Percentiles rank a stretch among this genome's conserved stretches.
Evolutionary conservation across 306 rosid genomes (phyloP).

Genomic region (Rubus parviflorus): DNA sequence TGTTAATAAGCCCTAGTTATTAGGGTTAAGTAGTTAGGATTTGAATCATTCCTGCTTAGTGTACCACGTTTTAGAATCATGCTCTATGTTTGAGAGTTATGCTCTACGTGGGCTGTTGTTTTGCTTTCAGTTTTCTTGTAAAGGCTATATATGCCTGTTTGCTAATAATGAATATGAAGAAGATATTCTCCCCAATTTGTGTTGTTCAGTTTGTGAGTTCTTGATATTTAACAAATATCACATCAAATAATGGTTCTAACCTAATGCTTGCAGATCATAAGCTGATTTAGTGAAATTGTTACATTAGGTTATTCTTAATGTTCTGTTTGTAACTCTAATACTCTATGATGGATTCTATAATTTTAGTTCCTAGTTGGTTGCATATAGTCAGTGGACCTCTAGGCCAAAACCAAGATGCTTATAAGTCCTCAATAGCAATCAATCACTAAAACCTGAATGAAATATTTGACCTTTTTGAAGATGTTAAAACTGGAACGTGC

Average conservation of each 20-base stretch:
- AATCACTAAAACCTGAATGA: background rate
- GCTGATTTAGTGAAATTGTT: background rate
- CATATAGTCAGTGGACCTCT: background rate
- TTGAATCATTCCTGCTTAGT: too few species aligned
- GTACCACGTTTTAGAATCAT: too few species aligned
- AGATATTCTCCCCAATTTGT: too few species aligned
- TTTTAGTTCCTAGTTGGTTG: background rate
- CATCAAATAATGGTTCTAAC: background rate
- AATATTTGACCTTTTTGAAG: constrained; percentile 73
- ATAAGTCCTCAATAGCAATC: background rate
- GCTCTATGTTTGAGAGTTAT: too few species aligned
- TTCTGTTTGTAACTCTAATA: background rate
- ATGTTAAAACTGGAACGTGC: too few species aligned
- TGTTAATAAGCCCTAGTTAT: too few species aligned
- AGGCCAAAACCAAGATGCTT: background rate
- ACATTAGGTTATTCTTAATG: background rate
- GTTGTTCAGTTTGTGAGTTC: too few species aligned
- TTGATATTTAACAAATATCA: background rate
- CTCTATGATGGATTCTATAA: background rate
- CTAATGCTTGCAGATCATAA: too few species aligned
- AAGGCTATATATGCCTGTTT: too few species aligned
- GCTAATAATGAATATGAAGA: too few species aligned
- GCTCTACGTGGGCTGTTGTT: too few species aligned
- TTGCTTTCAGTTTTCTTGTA: accelerated
- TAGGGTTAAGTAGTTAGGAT: too few species aligned